Base-by-base conservation (phyloP, 352 stramenopile species). In the Phytophthora podocarpi region DNA sequence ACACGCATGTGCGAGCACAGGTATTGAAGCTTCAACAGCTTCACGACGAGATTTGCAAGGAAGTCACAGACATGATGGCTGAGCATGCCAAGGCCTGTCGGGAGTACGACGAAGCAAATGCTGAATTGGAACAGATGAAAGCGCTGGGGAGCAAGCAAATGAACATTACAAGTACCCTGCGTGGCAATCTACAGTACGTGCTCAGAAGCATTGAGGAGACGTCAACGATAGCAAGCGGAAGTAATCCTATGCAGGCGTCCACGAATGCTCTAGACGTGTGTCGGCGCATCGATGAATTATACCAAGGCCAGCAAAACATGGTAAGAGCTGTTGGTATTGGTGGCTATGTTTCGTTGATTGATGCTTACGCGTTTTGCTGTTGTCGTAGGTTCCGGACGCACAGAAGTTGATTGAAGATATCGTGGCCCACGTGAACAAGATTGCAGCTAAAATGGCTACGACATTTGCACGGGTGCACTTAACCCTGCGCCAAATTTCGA, bases 191-290 rank as follows among this genome's bases (percentile, higher is more conserved):
- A 31, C 76, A 73, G 28, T 77, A 81, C 24, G 81, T 94, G 11
- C 74, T 82, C 26, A 76, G 68, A 23, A 87, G 82, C 43, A 89
- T 96, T 34, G 70, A 86, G 12, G 80, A 89, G 24, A 87, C 76
- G 28, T 86, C 78, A 20, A 72, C 68, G 2, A 76, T 87, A 40
- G 72, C 77, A 47, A 74, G 67, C 23, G 68, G 70, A 42, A 81
- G 68, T 56, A 87, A 80, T 50, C 77, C 70, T n/a, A 91, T 96
- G 85, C 83, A 90, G 51, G 84, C 82, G 16, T 96, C 87, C 1
- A 85, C 83, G 3, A 83, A 76, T 32, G 80, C 83, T 31, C 65
- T 96, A 12, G 87, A 96, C 53, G 77, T 91, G n/a, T 96, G 81
- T 65, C 85, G 87, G 23, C 78, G 82, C 7, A 86, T 96, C 21